Conservation (phyloP, 164 flowering plant species). For the Kalanchoe fedtschenkoi region DNA sequence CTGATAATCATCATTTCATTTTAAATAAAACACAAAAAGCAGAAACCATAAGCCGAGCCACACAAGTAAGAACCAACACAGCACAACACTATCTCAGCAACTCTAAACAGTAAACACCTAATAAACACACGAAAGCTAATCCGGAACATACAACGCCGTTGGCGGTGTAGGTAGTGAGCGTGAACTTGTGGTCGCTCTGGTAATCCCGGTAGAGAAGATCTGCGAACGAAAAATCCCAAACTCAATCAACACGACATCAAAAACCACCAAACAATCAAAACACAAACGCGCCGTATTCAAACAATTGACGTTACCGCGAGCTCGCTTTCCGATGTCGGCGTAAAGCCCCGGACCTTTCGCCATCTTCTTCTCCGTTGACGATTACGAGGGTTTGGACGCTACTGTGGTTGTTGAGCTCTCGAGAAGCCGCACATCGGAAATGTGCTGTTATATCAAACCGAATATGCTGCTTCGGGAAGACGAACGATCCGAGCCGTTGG, state of each 20-base stretch:
- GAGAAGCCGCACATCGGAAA: too few species aligned
- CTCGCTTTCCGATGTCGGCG: constrained; percentile 73
- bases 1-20: too few species aligned
- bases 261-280: not conserved
- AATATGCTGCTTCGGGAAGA: too few species aligned
- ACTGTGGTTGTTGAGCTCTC: too few species aligned
- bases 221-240: constrained; percentile 11
- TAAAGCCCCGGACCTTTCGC: constrained; percentile 85
- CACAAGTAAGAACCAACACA: not conserved
- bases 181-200: constrained; percentile 79
- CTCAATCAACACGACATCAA: not conserved
- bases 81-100: not conserved
- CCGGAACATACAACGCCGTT: constrained; percentile 58
- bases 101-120: not conserved
- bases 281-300: not conserved
- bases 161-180: constrained; percentile 63
- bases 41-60: too few species aligned
- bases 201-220: constrained; percentile 92
- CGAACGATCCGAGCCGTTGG: too few species aligned
- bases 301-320: constrained; percentile 42
- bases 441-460: too few species aligned
- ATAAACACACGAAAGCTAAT: not conserved
- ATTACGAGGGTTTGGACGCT: not conserved
- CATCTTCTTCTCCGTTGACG: constrained; percentile 17
- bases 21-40: too few species aligned